Conservation (phyloP, 805 yeast species). For the Myxozyma kluyveri region DNA sequence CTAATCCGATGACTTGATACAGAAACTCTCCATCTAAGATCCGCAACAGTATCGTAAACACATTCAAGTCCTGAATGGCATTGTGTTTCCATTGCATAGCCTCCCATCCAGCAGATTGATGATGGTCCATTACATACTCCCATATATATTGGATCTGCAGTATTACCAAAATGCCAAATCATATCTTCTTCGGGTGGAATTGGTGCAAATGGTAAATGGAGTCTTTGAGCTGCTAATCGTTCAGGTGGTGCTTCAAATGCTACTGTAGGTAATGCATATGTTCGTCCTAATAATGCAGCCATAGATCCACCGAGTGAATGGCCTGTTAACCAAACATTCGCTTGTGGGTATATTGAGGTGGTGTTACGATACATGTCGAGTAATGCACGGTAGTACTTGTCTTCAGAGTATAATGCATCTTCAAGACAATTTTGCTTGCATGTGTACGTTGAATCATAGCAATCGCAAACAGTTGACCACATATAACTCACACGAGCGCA, state of each 20-base stretch:
- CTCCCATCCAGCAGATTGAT: constrained; percentile 84
- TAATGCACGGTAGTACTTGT: constrained; percentile 78
- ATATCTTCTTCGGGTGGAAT: constrained; percentile 69
- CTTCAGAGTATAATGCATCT: constrained; percentile 67
- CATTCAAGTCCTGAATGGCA: constrained; percentile 91
- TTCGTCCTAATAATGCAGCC: constrained; percentile 77
- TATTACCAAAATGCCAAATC: constrained; percentile 94
- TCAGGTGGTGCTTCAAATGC: constrained; percentile 96
- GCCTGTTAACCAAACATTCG: constrained; percentile 87
- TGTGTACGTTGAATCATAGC: constrained; percentile 77
- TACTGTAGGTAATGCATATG: constrained; percentile 87
- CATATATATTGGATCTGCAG: constrained; percentile 95
- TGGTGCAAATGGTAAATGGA: constrained; percentile 89
- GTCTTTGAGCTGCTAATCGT: constrained; percentile 70
- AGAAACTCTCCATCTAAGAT: constrained; percentile 78
- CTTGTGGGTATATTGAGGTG: constrained; percentile 59
- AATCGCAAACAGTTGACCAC: constrained; percentile 96
- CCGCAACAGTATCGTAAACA: constrained; percentile 83
- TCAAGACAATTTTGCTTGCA: constrained; percentile 90
- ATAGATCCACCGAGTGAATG: constrained; percentile 94
- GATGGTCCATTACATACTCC: constrained; percentile 96
- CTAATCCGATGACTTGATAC: constrained; percentile 87
- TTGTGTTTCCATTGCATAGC: constrained; percentile 95
- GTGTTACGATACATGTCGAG: constrained; percentile 78
- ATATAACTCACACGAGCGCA: constrained; percentile 90